phyloP scores from a whole-genome alignment of 225 moss, liverwort and hornwort genomes.

The Polytrichum commune region DNA sequence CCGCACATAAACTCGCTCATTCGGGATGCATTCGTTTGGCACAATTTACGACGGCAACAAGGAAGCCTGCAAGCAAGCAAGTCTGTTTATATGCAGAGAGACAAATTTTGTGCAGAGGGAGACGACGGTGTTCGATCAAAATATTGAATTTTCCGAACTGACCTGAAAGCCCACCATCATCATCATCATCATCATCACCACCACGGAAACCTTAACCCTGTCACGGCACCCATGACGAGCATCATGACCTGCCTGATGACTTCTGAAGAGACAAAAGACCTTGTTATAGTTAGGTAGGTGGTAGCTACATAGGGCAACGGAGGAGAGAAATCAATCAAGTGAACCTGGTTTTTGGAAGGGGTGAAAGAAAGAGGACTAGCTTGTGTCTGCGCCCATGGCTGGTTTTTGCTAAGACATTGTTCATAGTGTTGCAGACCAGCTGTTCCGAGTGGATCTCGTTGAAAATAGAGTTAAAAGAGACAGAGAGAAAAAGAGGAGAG shows the following conservation, averaged over 20 bases:
- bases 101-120: constrained; percentile 38
- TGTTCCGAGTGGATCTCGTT: constrained; percentile 18
- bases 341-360: constrained; percentile 2
- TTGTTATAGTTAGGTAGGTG: constrained; percentile 21
- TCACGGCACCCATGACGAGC: constrained; percentile 20
- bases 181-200: constrained; percentile 13
- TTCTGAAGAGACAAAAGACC: constrained; percentile 16
- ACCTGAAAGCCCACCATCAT: not conserved
- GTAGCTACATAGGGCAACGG: constrained; percentile 1
- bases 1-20: not conserved
- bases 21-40: constrained; percentile 17
- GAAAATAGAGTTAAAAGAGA: constrained; percentile 1
- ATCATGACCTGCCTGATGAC: constrained; percentile 34
- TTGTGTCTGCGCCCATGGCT: constrained; percentile 17
- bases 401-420: constrained; percentile 47
- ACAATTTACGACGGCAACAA: constrained; percentile 17
- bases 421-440: constrained; percentile 50
- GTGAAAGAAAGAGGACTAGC: constrained; percentile 3
- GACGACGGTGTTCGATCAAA: constrained; percentile 18
- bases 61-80: constrained; percentile 4
- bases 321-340: not conserved
- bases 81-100: constrained; percentile 10
- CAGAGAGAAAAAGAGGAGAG: no score
- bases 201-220: constrained; percentile 35
- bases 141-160: no score